Conservation (phyloP, 192 early-diverging fungal species). For the Lobosporangium transversale region DNA sequence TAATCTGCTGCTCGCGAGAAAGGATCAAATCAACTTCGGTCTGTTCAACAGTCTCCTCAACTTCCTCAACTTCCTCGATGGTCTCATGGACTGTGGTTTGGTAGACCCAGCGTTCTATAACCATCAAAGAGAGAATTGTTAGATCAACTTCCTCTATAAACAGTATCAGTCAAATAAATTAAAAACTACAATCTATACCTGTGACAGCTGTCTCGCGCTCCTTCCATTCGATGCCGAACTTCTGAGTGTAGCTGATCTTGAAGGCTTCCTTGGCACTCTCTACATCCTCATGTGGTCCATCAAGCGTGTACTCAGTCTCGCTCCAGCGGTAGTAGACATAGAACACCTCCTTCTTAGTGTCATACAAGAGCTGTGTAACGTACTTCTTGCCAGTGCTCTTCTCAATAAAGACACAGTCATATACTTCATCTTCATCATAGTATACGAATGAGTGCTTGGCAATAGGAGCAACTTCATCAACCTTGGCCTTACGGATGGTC, state of each 20-base stretch:
- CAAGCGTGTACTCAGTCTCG: slow-evolving; percentile 21
- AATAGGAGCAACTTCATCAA: slow-evolving; percentile 12
- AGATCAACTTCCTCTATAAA: no score
- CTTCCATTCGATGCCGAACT: background rate
- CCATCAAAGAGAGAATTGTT: background rate
- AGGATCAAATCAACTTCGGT: background rate
- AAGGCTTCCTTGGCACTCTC: slow-evolving; percentile 9
- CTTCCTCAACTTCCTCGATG: slow-evolving; percentile 5
- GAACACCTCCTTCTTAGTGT: slow-evolving; percentile 7
- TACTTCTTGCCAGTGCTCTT: slow-evolving; percentile 13
- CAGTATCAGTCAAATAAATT: no score
- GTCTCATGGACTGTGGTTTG: slow-evolving; percentile 11
- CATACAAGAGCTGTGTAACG: slow-evolving; percentile 15
- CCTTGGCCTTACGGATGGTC: slow-evolving; percentile 15
- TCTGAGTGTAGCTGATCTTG: slow-evolving; percentile 9
- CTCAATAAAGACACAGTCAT: slow-evolving; percentile 12
- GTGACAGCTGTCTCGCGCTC: slow-evolving; percentile 2
- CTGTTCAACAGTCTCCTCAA: slow-evolving; percentile 10
- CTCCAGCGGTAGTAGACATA: slow-evolving; percentile 18
- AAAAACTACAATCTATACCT: no score
- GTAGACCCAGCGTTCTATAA: slow-evolving; percentile 4
- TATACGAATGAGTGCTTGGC: slow-evolving; percentile 20
- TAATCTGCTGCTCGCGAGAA: slow-evolving; percentile 1
- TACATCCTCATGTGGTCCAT: slow-evolving; percentile 17
- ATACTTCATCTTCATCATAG: slow-evolving; percentile 35